These are phyloP conservation scores for Ilex asprella DNA, from an alignment of 257 asterid species.

Conservation along the genomic window DNA sequence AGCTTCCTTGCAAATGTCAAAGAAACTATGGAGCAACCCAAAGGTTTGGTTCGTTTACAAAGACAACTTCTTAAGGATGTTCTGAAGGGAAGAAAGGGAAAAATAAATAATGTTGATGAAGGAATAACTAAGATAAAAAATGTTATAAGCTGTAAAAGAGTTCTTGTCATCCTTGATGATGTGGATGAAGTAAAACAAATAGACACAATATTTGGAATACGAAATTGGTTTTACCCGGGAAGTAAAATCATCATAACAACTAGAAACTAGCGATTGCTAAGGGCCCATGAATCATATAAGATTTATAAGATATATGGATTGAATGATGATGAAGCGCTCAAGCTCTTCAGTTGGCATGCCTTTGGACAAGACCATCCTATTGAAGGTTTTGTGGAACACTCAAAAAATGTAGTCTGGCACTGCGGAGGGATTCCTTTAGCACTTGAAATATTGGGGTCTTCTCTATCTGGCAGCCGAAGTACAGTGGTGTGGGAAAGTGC, in stretches of 20 bases:
- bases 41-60: conserved; percentile 7
- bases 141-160: conserved; percentile 3
- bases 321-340: conserved; percentile 6
- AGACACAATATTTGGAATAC: conserved; percentile 1
- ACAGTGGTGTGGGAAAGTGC: too few species aligned
- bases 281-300: not conserved
- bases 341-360: conserved; percentile 11
- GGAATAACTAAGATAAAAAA: conserved; percentile 10
- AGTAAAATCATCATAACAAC: not conserved
- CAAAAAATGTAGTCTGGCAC: not conserved
- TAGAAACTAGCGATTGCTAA: conserved; percentile 5
- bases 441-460: not conserved
- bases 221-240: conserved; percentile 9
- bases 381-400: too few species aligned
- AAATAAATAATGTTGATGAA: conserved; percentile 5
- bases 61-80: conserved; percentile 4
- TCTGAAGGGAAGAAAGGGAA: conserved; percentile 6
- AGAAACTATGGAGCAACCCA: not conserved
- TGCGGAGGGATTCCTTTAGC: not conserved
- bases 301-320: not conserved
- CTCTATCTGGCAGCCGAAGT: too few species aligned
- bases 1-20: conserved; percentile 10
- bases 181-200: conserved; percentile 11
- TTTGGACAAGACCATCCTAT: not conserved
- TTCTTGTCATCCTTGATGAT: not conserved